Evolutionary conservation across 345 rosid genomes (phyloP).

Genomic region (Pistacia vera): DNA sequence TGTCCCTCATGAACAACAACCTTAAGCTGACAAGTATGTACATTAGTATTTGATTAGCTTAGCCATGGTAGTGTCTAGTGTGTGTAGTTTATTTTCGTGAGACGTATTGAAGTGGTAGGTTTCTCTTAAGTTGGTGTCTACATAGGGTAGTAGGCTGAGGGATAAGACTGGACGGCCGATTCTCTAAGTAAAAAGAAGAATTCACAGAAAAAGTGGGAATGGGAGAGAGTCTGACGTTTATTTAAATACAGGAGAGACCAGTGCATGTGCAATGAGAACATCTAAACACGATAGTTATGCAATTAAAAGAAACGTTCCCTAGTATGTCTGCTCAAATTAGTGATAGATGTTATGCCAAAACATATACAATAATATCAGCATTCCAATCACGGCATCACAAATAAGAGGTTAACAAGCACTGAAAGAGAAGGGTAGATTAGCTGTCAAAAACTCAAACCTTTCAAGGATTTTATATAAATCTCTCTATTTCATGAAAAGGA

Average conservation of each 20-base stretch:
- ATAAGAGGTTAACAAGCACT: too few species aligned
- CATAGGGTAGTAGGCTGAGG: too few species aligned
- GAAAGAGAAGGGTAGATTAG: too few species aligned
- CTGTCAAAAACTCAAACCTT: too few species aligned
- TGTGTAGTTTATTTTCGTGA: not conserved
- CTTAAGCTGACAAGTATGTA: constrained; percentile 38
- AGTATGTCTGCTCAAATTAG: constrained; percentile 19
- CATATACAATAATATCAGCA: too few species aligned
- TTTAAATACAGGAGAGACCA: constrained; percentile 29
- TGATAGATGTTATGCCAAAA: not conserved
- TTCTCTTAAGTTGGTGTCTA: not conserved
- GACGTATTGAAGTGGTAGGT: not conserved
- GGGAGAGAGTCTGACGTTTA: not conserved
- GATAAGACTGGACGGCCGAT: constrained; percentile 1
- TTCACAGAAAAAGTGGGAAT: not conserved
- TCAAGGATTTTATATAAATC: too few species aligned
- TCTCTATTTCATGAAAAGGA: too few species aligned
- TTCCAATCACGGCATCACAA: too few species aligned
- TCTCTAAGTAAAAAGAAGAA: not conserved
- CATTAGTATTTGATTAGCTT: constrained; percentile 30
- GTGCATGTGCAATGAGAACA: constrained; percentile 34
- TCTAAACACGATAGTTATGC: constrained; percentile 5
- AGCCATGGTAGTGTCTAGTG: constrained; percentile 14
- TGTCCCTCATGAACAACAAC: constrained; percentile 24
- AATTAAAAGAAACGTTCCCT: constrained; percentile 30